Percentiles rank a stretch among this genome's conserved stretches.
Evolutionary conservation across 768 basidiomycete species (phyloP).

Genomic region (Infundibulicybe gibba): DNA sequence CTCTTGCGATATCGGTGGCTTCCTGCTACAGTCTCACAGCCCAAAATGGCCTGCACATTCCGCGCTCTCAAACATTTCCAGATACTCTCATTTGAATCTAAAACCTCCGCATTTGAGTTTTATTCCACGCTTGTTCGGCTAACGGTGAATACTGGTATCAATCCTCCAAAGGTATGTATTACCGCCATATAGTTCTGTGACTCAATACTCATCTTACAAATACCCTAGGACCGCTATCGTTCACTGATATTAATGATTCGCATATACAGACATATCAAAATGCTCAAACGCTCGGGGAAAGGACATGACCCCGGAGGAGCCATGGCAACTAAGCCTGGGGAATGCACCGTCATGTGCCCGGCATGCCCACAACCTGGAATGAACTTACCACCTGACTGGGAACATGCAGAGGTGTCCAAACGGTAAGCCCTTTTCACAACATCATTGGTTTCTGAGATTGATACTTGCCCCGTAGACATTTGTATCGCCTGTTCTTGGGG

Average conservation of each 20-base stretch:
- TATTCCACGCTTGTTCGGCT: slow-evolving; percentile 9
- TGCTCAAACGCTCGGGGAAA: slow-evolving; percentile 16
- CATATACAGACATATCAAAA: slow-evolving; percentile 17
- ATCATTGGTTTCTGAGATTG: too few relatives aligned
- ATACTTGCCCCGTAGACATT: too few relatives aligned
- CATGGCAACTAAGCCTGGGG: slow-evolving; percentile 11
- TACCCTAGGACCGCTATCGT: slow-evolving; percentile 11
- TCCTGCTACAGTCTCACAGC: slow-evolving; percentile 12
- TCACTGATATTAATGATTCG: slow-evolving; percentile 11
- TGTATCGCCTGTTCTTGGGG: not conserved
- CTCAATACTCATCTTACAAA: too few relatives aligned
- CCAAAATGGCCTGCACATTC: slow-evolving; percentile 16
- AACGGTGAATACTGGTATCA: slow-evolving; percentile 10
- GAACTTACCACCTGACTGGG: slow-evolving; percentile 21
- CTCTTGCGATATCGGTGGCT: slow-evolving; percentile 12
- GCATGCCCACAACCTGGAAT: slow-evolving; percentile 18
- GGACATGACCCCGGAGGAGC: slow-evolving; percentile 14
- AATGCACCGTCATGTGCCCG: slow-evolving; percentile 17
- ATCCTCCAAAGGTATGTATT: not conserved
- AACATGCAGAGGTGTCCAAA: slow-evolving; percentile 6
- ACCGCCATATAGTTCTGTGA: too few relatives aligned
- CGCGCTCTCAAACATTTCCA: slow-evolving; percentile 12
- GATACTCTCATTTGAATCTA: slow-evolving; percentile 14
- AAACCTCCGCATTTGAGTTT: slow-evolving; percentile 14
- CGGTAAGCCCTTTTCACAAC: slow-evolving; percentile 9